Evolutionary conservation across 2,329 filamentous ascomycete genomes (phyloP).

Genomic region (Penicillium sp.): DNA sequence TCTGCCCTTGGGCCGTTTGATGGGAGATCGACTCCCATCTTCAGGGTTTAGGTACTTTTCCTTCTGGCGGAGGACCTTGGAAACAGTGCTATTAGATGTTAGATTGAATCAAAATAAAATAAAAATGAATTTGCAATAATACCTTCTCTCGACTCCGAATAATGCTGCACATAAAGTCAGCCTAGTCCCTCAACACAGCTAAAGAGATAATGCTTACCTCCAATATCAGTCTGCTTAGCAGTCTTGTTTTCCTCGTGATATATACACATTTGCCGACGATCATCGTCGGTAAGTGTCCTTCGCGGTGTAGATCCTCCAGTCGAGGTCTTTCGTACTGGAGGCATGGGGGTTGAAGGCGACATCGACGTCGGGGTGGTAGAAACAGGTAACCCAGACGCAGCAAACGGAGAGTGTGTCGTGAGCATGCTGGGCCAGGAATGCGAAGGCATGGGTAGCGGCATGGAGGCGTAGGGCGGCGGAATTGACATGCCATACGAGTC

Average conservation of each 20-base stretch:
- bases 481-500: slow-evolving; percentile 57
- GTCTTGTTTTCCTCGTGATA: slow-evolving; percentile 88
- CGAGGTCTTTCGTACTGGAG: slow-evolving; percentile 37
- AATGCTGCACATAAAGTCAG: slow-evolving; percentile 54
- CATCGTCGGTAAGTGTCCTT: slow-evolving; percentile 85
- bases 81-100: slow-evolving; percentile 73
- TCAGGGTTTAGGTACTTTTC: slow-evolving; percentile 87
- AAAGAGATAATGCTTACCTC: slow-evolving; percentile 56
- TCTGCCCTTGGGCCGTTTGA: slow-evolving; percentile 80
- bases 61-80: slow-evolving; percentile 90
- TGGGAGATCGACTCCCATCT: slow-evolving; percentile 73
- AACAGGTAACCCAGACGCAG: slow-evolving; percentile 59
- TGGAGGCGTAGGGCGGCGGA: slow-evolving; percentile 55
- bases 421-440: slow-evolving; percentile 77
- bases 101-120: slow-evolving; percentile 17
- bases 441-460: slow-evolving; percentile 69
- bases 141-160: slow-evolving; percentile 98
- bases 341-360: slow-evolving; percentile 49
- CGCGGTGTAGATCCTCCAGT: slow-evolving; percentile 61
- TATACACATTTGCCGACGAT: slow-evolving; percentile 88
- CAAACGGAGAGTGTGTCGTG: slow-evolving; percentile 66
- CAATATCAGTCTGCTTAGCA: slow-evolving; percentile 94
- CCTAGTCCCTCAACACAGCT: neutral
- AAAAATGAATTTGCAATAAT: slow-evolving; percentile 28
- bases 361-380: slow-evolving; percentile 52